Evolutionary conservation across 2,329 filamentous ascomycete species (phyloP).

Genomic region (Stagonosporopsis vannaccii): DNA sequence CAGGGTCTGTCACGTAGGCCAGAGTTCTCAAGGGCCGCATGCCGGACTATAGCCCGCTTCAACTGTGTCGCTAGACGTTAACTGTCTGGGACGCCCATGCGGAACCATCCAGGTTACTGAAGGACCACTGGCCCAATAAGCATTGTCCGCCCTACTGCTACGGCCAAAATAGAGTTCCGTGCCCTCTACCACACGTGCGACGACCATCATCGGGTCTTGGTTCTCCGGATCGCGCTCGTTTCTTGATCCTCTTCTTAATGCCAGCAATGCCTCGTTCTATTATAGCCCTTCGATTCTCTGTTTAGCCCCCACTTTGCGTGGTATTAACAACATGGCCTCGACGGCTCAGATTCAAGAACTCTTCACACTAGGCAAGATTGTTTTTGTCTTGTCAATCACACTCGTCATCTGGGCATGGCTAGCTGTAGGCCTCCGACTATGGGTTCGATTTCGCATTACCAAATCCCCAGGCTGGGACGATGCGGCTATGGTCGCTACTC

Average conservation of each 20-base stretch:
- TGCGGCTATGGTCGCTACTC: constrained; percentile 38
- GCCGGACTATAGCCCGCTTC: constrained; percentile 20
- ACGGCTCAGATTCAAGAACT: constrained; percentile 26
- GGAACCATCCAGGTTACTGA: constrained; percentile 26
- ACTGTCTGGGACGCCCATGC: constrained; percentile 30
- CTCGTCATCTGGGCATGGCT: constrained; percentile 40
- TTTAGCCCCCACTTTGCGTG: constrained; percentile 19
- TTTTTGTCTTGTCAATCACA: constrained; percentile 30
- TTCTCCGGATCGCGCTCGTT: constrained; percentile 15
- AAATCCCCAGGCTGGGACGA: constrained; percentile 47
- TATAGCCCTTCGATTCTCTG: constrained; percentile 3
- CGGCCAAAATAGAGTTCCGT: constrained; percentile 25
- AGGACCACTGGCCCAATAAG: constrained; percentile 18
- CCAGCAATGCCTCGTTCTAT: constrained; percentile 13
- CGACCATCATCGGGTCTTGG: constrained; percentile 17
- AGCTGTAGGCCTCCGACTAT: constrained; percentile 42
- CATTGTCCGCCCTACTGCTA: constrained; percentile 1
- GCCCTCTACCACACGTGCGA: constrained; percentile 19
- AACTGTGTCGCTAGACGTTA: constrained; percentile 25
- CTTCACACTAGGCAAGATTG: constrained; percentile 28
- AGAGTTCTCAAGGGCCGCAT: constrained; percentile 5
- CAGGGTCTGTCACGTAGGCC: constrained; percentile 18
- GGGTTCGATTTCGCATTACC: constrained; percentile 43
- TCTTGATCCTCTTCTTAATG: constrained; percentile 23
- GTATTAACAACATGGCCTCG: constrained; percentile 13